Evolutionary conservation across 305 asterid species (phyloP), one percentile per base, ranked within the genome.

Genomic region (Salvia sclarea): DNA sequence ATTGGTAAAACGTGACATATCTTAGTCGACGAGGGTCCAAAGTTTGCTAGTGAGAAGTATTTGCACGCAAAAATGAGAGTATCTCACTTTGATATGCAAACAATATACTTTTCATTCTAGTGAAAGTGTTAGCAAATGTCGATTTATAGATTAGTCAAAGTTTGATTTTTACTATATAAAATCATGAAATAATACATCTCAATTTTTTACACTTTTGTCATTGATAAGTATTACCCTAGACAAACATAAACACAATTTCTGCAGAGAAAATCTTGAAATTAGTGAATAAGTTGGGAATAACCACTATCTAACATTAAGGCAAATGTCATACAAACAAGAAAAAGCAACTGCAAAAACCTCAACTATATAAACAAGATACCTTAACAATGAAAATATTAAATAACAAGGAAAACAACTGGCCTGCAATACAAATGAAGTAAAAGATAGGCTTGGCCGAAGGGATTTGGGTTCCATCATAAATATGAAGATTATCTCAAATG

Each of bases 401-500:
- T 13, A 38, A 52, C 61, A 24, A 70, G 17, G 41, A 47, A 55
- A 62, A 43, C 50, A 44, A 62, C 40, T 4, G 47, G 33, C 62
- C 54, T 14, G 62, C 41, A 71, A 63, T 43, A 70, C 75, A 17
- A 56, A 64, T 31, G n/a, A 12, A 14, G 58, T 31, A 45, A 47
- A 64, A 63, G 25, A 18, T 21, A 14, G 53, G 12, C 66, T 52
- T 76, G n/a, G n/a, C n/a, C n/a, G n/a, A n/a, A n/a, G n/a, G n/a
- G n/a, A n/a, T n/a, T n/a, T n/a, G n/a, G n/a, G n/a, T n/a, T n/a
- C n/a, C 56, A 69, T 80, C 72, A 73, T 20, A 25, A 10, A 41
- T 63, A 20, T 18, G 31, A 61, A 58, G 28, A 64, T 18, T 28
- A 20, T 66, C 86, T 89, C 82, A 94, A 67, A 94, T 86, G 62